phyloP scores from a whole-genome alignment of 2,329 filamentous ascomycete genomes.

The Sporothrix humicola region DNA sequence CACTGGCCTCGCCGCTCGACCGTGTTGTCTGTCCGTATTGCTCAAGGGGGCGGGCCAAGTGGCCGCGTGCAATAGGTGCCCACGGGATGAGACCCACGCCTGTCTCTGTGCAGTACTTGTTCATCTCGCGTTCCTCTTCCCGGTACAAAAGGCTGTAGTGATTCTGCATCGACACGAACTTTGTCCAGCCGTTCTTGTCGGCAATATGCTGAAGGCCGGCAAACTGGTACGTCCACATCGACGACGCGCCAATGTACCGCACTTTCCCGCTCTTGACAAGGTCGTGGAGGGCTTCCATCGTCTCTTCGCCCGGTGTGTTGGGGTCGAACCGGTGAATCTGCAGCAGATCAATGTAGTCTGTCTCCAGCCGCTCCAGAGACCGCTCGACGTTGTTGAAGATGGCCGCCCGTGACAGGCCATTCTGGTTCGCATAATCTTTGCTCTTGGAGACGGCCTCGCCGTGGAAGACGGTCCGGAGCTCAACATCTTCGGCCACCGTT shows the following conservation, averaged over 20 bases:
- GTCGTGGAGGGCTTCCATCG: slow-evolving; percentile 63
- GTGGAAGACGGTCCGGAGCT: slow-evolving; percentile 39
- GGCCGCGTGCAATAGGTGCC: slow-evolving; percentile 46
- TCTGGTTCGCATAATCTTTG: slow-evolving; percentile 44
- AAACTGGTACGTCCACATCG: slow-evolving; percentile 54
- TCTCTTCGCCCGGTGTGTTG: slow-evolving; percentile 57
- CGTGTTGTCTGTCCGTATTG: slow-evolving; percentile 34
- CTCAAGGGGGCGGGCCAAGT: slow-evolving; percentile 42
- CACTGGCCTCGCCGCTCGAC: slow-evolving; percentile 35
- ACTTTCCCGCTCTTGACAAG: slow-evolving; percentile 60
- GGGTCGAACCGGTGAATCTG: slow-evolving; percentile 63
- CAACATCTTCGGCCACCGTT: slow-evolving; percentile 54
- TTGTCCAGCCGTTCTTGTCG: slow-evolving; percentile 58
- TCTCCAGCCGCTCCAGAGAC: slow-evolving; percentile 59
- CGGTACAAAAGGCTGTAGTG: slow-evolving; percentile 59
- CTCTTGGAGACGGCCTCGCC: slow-evolving; percentile 26
- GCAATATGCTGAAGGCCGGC: slow-evolving; percentile 56
- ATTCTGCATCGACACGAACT: slow-evolving; percentile 63
- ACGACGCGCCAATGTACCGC: slow-evolving; percentile 52
- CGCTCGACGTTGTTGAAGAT: slow-evolving; percentile 70
- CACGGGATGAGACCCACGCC: slow-evolving; percentile 49
- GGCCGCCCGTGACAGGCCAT: slow-evolving; percentile 61
- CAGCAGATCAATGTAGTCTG: slow-evolving; percentile 61
- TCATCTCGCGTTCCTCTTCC: slow-evolving; percentile 58
- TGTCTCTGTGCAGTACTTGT: slow-evolving; percentile 44